These are phyloP conservation scores for Besnoitia besnoiti DNA, from an alignment of 169 alveolate species.

Conservation along the genomic window DNA sequence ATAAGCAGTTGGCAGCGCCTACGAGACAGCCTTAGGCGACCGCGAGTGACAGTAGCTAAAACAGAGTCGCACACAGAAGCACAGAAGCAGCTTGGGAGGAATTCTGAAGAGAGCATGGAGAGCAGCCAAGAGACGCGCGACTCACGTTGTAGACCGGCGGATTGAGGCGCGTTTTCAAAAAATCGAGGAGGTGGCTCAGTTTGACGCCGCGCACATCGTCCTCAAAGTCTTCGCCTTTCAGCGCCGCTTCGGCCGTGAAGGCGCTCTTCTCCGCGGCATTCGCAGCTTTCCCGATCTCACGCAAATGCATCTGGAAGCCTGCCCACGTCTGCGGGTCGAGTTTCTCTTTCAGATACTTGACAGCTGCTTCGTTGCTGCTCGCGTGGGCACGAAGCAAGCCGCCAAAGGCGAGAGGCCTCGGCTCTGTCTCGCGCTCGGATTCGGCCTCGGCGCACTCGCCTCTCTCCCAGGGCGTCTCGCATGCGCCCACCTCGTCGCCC, in stretches of 20 bases:
- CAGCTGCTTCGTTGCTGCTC: constrained; percentile 59
- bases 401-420: constrained; percentile 38
- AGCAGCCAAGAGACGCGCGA: background rate
- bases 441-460: no score
- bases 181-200: background rate
- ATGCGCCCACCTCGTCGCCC: background rate
- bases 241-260: background rate
- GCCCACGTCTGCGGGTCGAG: background rate
- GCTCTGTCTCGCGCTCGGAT: background rate
- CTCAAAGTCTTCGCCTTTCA: background rate
- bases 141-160: constrained; percentile 17
- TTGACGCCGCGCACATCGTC: background rate
- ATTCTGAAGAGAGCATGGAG: background rate
- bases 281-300: no score
- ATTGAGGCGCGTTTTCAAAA: background rate
- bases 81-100: background rate
- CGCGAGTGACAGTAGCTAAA: background rate
- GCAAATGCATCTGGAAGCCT: background rate
- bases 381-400: constrained; percentile 53
- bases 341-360: background rate
- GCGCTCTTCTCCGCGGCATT: background rate
- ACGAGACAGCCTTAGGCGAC: no score
- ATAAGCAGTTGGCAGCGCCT: no score
- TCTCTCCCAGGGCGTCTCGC: no score
- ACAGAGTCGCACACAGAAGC: background rate